Conservation (phyloP, 176 grass and related monocot genomes). For the Metroxylon sagu region DNA sequence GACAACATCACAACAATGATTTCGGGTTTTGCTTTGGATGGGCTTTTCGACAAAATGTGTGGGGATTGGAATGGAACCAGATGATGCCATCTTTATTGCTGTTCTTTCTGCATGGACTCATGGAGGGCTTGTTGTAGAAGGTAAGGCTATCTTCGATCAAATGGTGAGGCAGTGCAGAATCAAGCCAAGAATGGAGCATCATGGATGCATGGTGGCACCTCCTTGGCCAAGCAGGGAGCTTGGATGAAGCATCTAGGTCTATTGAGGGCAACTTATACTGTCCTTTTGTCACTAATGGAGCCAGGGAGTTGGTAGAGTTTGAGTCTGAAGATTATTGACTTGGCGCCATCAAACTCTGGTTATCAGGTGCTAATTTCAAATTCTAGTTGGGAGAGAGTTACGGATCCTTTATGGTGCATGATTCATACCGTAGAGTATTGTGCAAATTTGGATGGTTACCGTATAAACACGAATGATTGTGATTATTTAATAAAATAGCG, state of each 20-base stretch:
- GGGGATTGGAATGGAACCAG: constrained; percentile 24
- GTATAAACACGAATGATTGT: no score
- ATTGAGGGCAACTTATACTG: constrained; percentile 48
- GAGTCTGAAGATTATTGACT: constrained; percentile 26
- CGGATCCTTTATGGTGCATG: not conserved
- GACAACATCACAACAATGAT: constrained; percentile 34
- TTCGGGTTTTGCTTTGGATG: constrained; percentile 43
- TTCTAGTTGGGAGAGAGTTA: constrained; percentile 30
- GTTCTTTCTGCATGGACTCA: constrained; percentile 38
- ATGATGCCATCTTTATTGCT: constrained; percentile 31
- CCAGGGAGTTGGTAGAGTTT: constrained; percentile 29
- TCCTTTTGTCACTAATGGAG: constrained; percentile 31
- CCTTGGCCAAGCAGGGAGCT: constrained; percentile 40
- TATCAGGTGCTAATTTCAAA: constrained; percentile 49
- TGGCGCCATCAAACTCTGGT: constrained; percentile 34
- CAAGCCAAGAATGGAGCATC: constrained; percentile 25
- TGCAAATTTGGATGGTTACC: no score
- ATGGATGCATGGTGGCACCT: constrained; percentile 17
- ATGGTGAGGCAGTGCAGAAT: constrained; percentile 31
- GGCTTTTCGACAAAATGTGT: constrained; percentile 30
- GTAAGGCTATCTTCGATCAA: constrained; percentile 32
- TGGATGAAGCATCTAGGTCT: constrained; percentile 35
- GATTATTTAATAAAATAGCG: no score
- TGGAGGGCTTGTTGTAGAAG: constrained; percentile 44
- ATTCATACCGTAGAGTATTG: no score